Conservation (phyloP, 2,329 filamentous ascomycete species). For the Sporothrix pseudoabietina region DNA sequence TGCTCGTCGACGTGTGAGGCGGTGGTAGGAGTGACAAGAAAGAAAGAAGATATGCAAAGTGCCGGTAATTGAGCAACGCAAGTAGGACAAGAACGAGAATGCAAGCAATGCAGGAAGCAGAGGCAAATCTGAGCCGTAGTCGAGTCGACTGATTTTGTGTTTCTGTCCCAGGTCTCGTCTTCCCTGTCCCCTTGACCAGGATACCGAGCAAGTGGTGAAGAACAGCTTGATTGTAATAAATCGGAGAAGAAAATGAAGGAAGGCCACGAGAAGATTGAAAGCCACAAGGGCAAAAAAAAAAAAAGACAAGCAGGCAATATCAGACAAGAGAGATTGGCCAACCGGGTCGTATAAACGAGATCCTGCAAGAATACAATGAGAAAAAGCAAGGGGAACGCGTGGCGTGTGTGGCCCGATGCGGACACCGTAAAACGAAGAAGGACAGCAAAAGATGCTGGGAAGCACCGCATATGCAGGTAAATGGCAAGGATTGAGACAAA, state of each 20-base stretch:
- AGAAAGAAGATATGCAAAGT: neutral
- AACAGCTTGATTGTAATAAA: neutral
- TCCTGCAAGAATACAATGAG: constrained; percentile 5
- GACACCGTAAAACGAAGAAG: neutral
- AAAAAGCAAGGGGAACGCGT: neutral
- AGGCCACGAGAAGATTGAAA: neutral
- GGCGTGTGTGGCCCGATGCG: constrained; percentile 4
- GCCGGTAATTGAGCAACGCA: constrained; percentile 11
- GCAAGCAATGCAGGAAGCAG: neutral
- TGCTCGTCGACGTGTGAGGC: neutral
- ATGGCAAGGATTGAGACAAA: neutral
- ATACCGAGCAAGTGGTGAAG: neutral
- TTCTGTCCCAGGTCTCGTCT: neutral
- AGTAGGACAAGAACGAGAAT: constrained; percentile 3
- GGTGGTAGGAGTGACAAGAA: neutral
- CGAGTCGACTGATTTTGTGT: constrained; percentile 3
- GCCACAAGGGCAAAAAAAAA: neutral
- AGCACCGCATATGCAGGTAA: neutral
- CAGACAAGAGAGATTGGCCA: constrained; percentile 8
- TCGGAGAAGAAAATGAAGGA: neutral
- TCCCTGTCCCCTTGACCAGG: neutral
- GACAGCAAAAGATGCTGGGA: neutral
- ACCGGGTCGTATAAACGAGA: constrained; percentile 21
- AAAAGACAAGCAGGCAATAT: neutral
- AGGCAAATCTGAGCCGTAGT: neutral